Percentiles rank a stretch among this genome's conserved stretches.
Evolutionary conservation across 106 monocot genomes (phyloP).

Genomic region (Platanthera guangdongensis): DNA sequence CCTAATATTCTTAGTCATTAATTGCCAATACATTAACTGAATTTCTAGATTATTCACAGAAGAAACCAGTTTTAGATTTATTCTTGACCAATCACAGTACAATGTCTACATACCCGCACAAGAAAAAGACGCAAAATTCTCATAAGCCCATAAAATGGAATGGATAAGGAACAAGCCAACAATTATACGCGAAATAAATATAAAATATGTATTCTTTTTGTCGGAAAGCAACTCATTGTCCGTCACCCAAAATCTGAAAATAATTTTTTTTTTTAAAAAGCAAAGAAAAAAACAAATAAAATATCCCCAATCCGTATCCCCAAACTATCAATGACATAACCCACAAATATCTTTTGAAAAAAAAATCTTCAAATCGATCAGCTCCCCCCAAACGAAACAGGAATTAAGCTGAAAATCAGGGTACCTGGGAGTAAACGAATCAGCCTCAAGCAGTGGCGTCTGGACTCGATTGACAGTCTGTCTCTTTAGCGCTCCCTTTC

Average conservation of each 20-base stretch:
- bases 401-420: neutral
- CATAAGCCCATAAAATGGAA: neutral
- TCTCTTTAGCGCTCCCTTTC: neutral
- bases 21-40: no score
- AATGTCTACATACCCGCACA: neutral
- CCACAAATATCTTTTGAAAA: neutral
- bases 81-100: neutral
- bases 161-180: neutral
- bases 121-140: neutral
- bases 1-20: no score
- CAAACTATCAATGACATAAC: neutral
- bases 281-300: neutral
- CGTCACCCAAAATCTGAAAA: neutral
- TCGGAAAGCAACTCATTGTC: neutral
- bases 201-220: neutral
- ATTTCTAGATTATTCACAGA: no score
- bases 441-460: neutral
- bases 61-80: no score
- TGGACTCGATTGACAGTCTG: no score
- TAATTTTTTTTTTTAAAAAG: neutral
- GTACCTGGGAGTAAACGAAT: neutral
- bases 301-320: neutral
- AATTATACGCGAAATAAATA: neutral
- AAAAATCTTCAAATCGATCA: neutral
- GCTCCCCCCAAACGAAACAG: neutral